phyloP scores from a whole-genome alignment of 495 filamentous ascomycete genomes.

The Hypoxylon perforatum region DNA sequence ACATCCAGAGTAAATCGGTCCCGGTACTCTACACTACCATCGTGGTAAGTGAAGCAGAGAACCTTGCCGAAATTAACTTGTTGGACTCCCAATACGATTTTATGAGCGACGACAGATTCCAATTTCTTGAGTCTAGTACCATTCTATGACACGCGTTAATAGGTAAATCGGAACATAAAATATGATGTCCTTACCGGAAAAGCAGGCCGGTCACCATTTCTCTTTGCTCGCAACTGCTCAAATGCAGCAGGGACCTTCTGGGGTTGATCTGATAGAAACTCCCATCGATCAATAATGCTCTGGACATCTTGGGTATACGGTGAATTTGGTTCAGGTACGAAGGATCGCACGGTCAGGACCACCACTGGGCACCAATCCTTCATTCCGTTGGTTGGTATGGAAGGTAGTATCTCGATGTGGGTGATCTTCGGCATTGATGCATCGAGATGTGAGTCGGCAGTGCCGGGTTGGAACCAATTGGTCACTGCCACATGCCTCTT shows the following conservation, averaged over 20 bases:
- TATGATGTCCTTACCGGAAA: constrained; percentile 48
- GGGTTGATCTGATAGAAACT: constrained; percentile 69
- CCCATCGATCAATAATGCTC: constrained; percentile 82
- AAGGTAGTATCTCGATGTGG: constrained; percentile 73
- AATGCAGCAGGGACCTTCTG: constrained; percentile 76
- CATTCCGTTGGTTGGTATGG: constrained; percentile 60
- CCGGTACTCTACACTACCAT: constrained; percentile 81
- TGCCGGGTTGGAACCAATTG: constrained; percentile 58
- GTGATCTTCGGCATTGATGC: constrained; percentile 70
- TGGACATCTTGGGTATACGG: constrained; percentile 69
- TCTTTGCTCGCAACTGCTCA: constrained; percentile 74
- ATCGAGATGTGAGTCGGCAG: constrained; percentile 57
- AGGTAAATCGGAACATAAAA: not conserved
- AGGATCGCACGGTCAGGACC: constrained; percentile 77
- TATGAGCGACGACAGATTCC: constrained; percentile 71
- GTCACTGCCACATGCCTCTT: constrained; percentile 63
- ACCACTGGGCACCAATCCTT: constrained; percentile 66
- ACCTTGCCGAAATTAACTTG: constrained; percentile 73
- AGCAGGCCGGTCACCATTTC: constrained; percentile 61
- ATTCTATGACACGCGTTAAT: constrained; percentile 55
- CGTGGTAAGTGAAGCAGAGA: constrained; percentile 75
- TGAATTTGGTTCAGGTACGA: constrained; percentile 62
- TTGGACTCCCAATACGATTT: constrained; percentile 74
- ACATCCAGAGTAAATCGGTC: constrained; percentile 75
- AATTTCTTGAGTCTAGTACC: constrained; percentile 71